Percentiles rank a stretch among this genome's conserved stretches.
Evolutionary conservation across 352 stramenopile species (phyloP).

Genomic region (Globisporangium cederbergense): DNA sequence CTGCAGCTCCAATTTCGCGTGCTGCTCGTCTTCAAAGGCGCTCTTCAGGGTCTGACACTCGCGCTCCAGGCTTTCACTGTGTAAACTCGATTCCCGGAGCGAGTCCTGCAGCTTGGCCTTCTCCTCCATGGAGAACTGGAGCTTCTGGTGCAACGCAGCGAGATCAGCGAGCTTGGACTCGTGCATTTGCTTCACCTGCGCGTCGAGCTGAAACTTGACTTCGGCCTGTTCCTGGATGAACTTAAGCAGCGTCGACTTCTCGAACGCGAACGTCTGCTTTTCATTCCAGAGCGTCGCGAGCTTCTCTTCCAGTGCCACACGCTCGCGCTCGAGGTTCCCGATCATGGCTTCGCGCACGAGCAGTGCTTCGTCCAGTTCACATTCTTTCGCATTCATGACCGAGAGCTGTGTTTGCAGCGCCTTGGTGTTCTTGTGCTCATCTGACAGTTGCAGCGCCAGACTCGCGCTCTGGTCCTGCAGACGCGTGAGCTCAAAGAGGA

Average conservation of each 20-base stretch:
- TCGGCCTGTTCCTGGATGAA: conserved; percentile 77
- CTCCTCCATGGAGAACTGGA: conserved; percentile 43
- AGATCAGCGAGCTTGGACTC: conserved; percentile 34
- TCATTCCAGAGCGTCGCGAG: conserved; percentile 37
- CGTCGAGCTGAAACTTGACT: conserved; percentile 60
- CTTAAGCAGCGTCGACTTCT: conserved; percentile 71
- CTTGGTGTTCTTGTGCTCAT: conserved; percentile 44
- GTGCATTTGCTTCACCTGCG: conserved; percentile 44
- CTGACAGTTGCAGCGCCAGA: conserved; percentile 58
- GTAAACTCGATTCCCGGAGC: conserved; percentile 27
- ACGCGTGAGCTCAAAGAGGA: conserved; percentile 73
- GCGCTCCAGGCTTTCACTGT: conserved; percentile 27
- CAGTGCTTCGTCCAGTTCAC: conserved; percentile 47
- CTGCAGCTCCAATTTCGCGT: conserved; percentile 28
- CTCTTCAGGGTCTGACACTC: conserved; percentile 27
- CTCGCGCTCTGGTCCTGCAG: conserved; percentile 64
- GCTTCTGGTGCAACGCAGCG: conserved; percentile 27
- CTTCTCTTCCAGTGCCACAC: conserved; percentile 37
- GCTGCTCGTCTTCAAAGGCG: conserved; percentile 33
- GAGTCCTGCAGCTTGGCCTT: conserved; percentile 33
- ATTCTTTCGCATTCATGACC: conserved; percentile 25
- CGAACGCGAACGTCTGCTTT: conserved; percentile 52
- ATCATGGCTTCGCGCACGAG: conserved; percentile 50
- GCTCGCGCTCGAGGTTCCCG: conserved; percentile 56
- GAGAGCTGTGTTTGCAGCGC: conserved; percentile 30